Base-by-base conservation (phyloP, 495 filamentous ascomycete genomes). In the Stereocaulon alpinum region DNA sequence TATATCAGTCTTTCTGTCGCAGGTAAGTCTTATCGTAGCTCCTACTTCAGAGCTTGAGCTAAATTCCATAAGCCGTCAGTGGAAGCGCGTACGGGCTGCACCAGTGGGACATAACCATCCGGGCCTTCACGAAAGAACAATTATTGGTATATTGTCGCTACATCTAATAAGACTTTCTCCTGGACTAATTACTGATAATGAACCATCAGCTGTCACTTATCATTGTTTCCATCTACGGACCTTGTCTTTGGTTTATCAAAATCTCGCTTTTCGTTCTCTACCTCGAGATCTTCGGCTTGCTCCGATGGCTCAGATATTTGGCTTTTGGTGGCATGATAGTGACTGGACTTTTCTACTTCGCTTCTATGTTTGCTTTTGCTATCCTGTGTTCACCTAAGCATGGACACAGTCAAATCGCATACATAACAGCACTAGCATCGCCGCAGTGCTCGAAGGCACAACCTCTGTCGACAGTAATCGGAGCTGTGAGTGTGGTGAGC, bases 221-320 rank as follows among this genome's bases (percentile, higher is more conserved):
- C 40, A n/a, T 59, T 49, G 64, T 62, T 37, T 24, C 43, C 20
- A 14, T 63, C 10, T 62, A 60, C 24, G 54, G 54, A 9, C 52
- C 63, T n/a, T 62, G 50, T 44, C 27, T 67, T 7, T 65, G 63
- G 55, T 48, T 60, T 32, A 63, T 67, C 30, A 67, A 65, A 56
- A 50, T 65, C 1, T 65, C 63, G 6, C 37, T 65, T n/a, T 61
- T 65, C 24, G 24, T 63, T 4, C 22, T 65, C 9, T 63, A 63
- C 40, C 49, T 57, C 18, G 42, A 65, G 12, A 58, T 65, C 14
- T 67, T 67, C 53, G 11, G 41, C 15, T 34, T 30, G 14, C 27
- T 65, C 15, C 49, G 43, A n/a, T 67, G 61, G 61, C 44, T 67
- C 6, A 55, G 49, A 24, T 40, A 55, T 15, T 22, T 55, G 4